Evolutionary conservation across 78 protist species (phyloP).

Genomic region (Isochrysis galbana): DNA sequence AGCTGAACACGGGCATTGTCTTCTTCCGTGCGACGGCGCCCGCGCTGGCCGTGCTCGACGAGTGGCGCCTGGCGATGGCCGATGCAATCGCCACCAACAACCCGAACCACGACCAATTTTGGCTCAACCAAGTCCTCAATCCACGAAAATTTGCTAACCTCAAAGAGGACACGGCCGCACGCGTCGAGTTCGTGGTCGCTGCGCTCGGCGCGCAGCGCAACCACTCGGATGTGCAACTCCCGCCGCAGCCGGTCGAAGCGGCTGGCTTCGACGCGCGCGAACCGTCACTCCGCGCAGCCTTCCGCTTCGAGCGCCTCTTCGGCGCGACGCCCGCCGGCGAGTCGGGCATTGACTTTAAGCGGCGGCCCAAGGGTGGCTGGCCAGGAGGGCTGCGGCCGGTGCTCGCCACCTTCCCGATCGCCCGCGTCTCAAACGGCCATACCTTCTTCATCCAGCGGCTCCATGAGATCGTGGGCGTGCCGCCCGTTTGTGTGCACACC

Average conservation of each 20-base stretch:
- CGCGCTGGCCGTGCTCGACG: constrained; percentile 5
- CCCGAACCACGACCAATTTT: constrained; percentile 10
- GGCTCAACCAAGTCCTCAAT: not conserved
- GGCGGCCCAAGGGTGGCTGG: not conserved
- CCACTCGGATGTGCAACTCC: not conserved
- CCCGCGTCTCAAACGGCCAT: not conserved
- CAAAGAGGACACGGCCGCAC: not conserved
- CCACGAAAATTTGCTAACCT: not conserved
- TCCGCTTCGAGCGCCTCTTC: not conserved
- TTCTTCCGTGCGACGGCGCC: not conserved
- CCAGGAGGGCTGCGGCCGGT: not conserved
- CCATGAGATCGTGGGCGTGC: not conserved
- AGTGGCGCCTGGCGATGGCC: not conserved
- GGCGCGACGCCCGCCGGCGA: too few species aligned
- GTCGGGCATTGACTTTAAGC: not conserved
- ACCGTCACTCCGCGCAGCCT: not conserved
- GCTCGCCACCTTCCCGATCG: constrained; percentile 29
- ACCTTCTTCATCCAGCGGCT: constrained; percentile 9
- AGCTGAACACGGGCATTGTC: not conserved
- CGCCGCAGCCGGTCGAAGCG: not conserved
- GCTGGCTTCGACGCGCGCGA: not conserved
- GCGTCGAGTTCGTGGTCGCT: not conserved
- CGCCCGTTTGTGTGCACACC: not conserved
- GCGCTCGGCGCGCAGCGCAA: not conserved
- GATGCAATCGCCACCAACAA: not conserved